phyloP scores from a whole-genome alignment of 1,284 basidiomycete genomes.

The Chondrostereum purpureum region DNA sequence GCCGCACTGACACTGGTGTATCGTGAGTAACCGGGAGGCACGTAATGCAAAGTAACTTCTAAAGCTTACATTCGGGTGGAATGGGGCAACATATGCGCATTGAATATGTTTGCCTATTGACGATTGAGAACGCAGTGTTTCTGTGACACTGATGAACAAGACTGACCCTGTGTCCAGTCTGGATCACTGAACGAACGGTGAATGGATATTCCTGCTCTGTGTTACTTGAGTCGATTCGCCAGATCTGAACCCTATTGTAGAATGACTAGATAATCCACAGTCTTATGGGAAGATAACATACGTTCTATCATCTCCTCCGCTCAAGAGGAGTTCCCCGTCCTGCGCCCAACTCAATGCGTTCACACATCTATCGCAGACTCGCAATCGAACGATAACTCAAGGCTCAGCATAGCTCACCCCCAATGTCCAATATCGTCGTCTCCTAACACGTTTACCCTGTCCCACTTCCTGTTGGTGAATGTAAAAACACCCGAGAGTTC shows the following conservation, averaged over 20 bases:
- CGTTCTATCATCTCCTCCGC: slow-evolving; percentile 1
- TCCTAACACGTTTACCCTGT: slow-evolving; percentile 38
- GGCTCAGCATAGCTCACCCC: too few species aligned
- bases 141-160: neutral
- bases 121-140: neutral
- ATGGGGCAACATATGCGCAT: slow-evolving; percentile 74
- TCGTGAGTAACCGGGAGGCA: too few species aligned
- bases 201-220: slow-evolving; percentile 47
- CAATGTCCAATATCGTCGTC: neutral
- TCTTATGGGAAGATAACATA: neutral
- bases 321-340: slow-evolving; percentile 20
- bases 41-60: too few species aligned
- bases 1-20: slow-evolving; percentile 62
- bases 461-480: slow-evolving; percentile 28
- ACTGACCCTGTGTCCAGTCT: slow-evolving; percentile 62
- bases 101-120: slow-evolving; percentile 74
- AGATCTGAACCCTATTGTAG: slow-evolving; percentile 44
- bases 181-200: slow-evolving; percentile 54
- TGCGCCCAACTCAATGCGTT: slow-evolving; percentile 15
- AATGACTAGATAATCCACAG: neutral
- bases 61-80: slow-evolving; percentile 57
- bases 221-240: slow-evolving; percentile 47
- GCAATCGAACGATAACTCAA: neutral
- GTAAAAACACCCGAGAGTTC: slow-evolving; percentile 19
- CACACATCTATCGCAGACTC: neutral